phyloP scores from a whole-genome alignment of 495 filamentous ascomycete genomes.

The Penicillium paradoxum region DNA sequence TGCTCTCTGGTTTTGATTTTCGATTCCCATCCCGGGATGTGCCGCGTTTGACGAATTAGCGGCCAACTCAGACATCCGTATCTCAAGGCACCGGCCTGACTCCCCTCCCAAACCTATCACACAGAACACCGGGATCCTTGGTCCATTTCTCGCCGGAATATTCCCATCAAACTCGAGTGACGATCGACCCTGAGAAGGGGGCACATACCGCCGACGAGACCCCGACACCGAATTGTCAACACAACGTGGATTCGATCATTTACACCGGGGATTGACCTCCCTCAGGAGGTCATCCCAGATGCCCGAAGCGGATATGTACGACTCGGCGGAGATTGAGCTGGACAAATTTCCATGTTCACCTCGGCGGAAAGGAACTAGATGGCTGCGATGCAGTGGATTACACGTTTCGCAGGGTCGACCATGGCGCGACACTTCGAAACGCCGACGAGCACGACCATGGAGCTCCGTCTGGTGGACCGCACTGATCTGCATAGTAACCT shows the following conservation, averaged over 20 bases:
- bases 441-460: conserved; percentile 18
- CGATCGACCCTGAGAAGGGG: not conserved
- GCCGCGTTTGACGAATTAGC: conserved; percentile 2
- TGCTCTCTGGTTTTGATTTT: not conserved
- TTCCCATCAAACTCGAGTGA: not conserved
- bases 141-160: not conserved
- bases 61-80: conserved; percentile 10
- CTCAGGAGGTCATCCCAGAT: conserved; percentile 44
- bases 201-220: conserved; percentile 5
- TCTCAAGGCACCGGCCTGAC: conserved; percentile 6
- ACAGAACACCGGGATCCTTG: not conserved
- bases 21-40: not conserved
- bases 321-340: conserved; percentile 18
- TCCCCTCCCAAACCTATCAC: conserved; percentile 2
- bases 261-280: conserved; percentile 43
- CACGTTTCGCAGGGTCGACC: conserved; percentile 11
- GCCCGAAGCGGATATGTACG: conserved; percentile 33
- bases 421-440: conserved; percentile 23
- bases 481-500: conserved; percentile 20
- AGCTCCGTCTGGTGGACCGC: conserved; percentile 16
- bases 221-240: conserved; percentile 17
- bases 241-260: conserved; percentile 43
- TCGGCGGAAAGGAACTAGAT: conserved; percentile 7
- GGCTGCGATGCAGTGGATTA: conserved; percentile 8
- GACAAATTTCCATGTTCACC: conserved; percentile 1